phyloP scores from a whole-genome alignment of 306 rosid genomes.

The Dalbergia cultrata region DNA sequence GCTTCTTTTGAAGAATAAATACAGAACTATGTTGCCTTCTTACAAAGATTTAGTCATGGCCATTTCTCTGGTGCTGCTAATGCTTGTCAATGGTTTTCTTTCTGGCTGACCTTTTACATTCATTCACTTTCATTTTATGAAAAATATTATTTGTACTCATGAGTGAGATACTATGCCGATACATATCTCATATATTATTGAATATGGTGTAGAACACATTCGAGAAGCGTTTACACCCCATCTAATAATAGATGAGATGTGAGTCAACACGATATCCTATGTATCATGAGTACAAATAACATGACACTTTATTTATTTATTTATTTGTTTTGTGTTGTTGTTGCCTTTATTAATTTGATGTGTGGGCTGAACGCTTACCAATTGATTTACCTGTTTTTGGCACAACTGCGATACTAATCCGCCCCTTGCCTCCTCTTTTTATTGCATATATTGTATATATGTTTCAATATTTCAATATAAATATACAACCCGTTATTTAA shows the following conservation, averaged over 20 bases:
- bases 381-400: not conserved
- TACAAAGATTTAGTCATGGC: not conserved
- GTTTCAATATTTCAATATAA: no score
- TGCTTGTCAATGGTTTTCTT: not conserved
- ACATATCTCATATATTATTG: no score
- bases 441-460: no score
- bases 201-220: no score
- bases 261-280: no score
- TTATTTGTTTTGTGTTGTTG: not conserved
- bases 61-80: not conserved
- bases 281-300: no score
- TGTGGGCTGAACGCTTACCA: not conserved
- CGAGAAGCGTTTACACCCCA: no score
- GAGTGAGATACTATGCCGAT: no score
- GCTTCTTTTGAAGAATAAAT: not conserved
- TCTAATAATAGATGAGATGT: no score
- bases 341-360: not conserved
- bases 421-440: not conserved
- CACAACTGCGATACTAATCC: not conserved
- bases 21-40: not conserved
- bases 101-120: not conserved
- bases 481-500: no score
- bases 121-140: not conserved
- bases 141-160: no score
- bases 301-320: not conserved